Evolutionary conservation across 1,139 yeast genomes (phyloP).

Genomic region (Meyerozyma guilliermondii): DNA sequence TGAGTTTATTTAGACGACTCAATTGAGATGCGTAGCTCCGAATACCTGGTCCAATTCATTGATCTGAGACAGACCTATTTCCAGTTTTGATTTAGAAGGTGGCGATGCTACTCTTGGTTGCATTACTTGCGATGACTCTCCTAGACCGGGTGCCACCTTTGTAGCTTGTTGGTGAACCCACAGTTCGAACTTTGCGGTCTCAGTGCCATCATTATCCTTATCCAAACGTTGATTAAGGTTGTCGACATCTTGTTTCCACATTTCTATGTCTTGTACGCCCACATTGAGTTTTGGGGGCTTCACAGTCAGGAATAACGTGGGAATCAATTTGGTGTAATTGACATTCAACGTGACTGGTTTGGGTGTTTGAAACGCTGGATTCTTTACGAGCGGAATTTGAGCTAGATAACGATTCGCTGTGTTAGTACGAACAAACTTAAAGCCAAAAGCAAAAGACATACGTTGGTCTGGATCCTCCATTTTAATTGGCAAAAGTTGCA

Average conservation of each 20-base stretch:
- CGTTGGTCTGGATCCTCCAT: conserved; percentile 21
- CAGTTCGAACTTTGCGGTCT: conserved; percentile 16
- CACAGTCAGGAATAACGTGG: conserved; percentile 28
- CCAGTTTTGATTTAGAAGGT: conserved; percentile 3
- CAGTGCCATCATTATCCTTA: conserved; percentile 8
- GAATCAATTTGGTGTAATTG: conserved; percentile 37
- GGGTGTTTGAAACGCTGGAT: conserved; percentile 54
- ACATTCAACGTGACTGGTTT: conserved; percentile 52
- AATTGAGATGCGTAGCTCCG: conserved; percentile 10
- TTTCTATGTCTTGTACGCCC: conserved; percentile 20
- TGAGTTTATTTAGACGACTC: too few species aligned
- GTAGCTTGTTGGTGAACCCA: conserved; percentile 34
- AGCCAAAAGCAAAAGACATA: conserved; percentile 9
- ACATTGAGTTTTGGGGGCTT: conserved; percentile 37
- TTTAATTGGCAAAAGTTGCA: too few species aligned
- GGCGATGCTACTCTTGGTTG: conserved; percentile 20
- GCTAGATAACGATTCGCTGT: conserved; percentile 47
- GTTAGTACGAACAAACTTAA: neutral
- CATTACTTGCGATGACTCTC: conserved; percentile 27
- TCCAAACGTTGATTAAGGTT: conserved; percentile 1
- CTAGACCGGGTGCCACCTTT: conserved; percentile 42
- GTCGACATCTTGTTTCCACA: conserved; percentile 27
- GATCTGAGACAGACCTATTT: conserved; percentile 7
- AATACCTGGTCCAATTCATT: conserved; percentile 28
- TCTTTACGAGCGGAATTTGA: conserved; percentile 55